A percentile compares a stretch with the other conserved stretches of the same genome.
phyloP scores from a whole-genome alignment of 129 eudicot species.

The Helichrysum umbraculigerum region DNA sequence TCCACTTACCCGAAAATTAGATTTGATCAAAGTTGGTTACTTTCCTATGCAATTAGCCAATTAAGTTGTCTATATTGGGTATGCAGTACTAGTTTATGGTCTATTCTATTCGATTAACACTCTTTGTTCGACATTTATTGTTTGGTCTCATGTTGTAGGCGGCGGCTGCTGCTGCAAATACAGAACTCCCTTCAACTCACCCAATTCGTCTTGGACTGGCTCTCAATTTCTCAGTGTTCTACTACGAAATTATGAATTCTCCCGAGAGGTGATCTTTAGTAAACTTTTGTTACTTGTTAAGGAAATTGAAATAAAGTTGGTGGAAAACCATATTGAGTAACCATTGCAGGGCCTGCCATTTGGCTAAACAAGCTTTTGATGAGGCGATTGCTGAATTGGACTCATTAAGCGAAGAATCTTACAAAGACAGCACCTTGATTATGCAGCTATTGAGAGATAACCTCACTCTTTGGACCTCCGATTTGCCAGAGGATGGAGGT shows the following conservation, averaged over 20 bases:
- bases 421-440: conserved; percentile 95
- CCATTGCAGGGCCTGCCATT: conserved; percentile 83
- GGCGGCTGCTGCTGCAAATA: conserved; percentile 84
- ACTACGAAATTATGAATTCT: conserved; percentile 94
- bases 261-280: conserved; percentile 70
- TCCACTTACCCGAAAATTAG: neutral
- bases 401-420: conserved; percentile 93
- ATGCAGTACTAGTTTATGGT: neutral
- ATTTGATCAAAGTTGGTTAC: too few species aligned
- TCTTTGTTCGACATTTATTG: neutral
- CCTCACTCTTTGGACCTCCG: conserved; percentile 99
- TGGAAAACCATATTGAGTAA: conserved; percentile 1
- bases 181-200: conserved; percentile 95
- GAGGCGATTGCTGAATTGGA: conserved; percentile 97
- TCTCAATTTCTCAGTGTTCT: conserved; percentile 94
- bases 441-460: conserved; percentile 98
- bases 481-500: conserved; percentile 97
- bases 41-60: too few species aligned
- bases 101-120: neutral
- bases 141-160: conserved; percentile 44
- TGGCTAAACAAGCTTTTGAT: conserved; percentile 99
- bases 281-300: neutral
- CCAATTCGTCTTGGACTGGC: conserved; percentile 99
- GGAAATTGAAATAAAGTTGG: neutral
- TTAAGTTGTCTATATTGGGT: neutral